Base-by-base conservation (phyloP, 2,329 filamentous ascomycete species). In the Hymenoscyphus salicellus region DNA sequence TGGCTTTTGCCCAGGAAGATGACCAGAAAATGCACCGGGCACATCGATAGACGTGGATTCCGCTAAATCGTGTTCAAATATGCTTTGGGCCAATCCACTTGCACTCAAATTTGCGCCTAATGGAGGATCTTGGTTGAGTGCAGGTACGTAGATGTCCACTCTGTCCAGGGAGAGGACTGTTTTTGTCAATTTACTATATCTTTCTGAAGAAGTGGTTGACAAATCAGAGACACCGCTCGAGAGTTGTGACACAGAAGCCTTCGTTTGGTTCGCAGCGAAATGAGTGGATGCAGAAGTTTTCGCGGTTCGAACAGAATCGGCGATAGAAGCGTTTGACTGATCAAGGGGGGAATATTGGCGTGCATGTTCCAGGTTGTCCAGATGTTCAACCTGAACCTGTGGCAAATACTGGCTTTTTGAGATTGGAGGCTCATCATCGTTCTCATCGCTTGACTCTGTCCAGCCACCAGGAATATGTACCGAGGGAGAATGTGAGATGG, bases 21-120 rank as follows among this genome's bases (percentile, higher is more conserved):
- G 76, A 20, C 84, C 76, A 0, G 86, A 89, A 72, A 89, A 89
- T 2, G 86, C 82, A 0, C 86, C 87, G 1, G 86, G 86, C 2
- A 88, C 73, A 70, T 86, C 80, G 0, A 82, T 80, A n/a, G 79
- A 79, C 11, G 78, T 68, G 33, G 76, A 79, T 26, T 69, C 66
- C 11, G 67, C 68, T 66, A 65, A 28, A 55, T 70, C 68, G 55
- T 20, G 65, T 58, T 71, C 70, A 59, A 69, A 70, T 28, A 62
- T 63, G 38, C 63, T 69, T 28, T 62, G 61, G 10, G 65, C 65
- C 28, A 68, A 46, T n/a, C 56, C 61, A 14, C 49, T 66, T 26
- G 63, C 38, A 49, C 38, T 26, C 41, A 64, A 65, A 20, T 60
- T 58, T 5, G 66, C 26, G 41, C 65, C 46, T 43, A 55, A 30